A percentile compares a stretch with the other conserved stretches of the same genome.
Evolutionary conservation across 1,284 basidiomycete species (phyloP).

Genomic region (Stereum hirsutum): DNA sequence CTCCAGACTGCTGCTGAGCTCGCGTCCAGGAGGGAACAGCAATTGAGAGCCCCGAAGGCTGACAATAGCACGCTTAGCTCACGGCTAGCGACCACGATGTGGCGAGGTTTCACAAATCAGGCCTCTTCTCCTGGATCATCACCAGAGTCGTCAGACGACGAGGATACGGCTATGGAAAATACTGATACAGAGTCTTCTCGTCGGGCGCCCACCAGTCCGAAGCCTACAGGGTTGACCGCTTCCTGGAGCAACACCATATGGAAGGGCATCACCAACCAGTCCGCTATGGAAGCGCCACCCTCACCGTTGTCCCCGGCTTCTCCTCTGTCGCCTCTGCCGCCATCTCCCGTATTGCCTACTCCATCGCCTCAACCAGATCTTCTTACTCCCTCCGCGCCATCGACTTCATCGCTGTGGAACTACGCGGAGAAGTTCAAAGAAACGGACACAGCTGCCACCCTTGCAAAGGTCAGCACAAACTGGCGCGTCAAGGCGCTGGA

Average conservation of each 20-base stretch:
- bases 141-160: constrained; percentile 25
- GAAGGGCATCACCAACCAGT: constrained; percentile 68
- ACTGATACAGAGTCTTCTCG: constrained; percentile 29
- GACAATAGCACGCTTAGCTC: constrained; percentile 37
- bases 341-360: constrained; percentile 21
- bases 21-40: constrained; percentile 36
- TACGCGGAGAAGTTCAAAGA: constrained; percentile 69
- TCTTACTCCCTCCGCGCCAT: constrained; percentile 9
- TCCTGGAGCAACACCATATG: constrained; percentile 54
- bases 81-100: constrained; percentile 51
- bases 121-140: constrained; percentile 27
- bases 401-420: constrained; percentile 37
- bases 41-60: constrained; percentile 21
- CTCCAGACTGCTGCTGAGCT: constrained; percentile 59
- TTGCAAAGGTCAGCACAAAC: constrained; percentile 67
- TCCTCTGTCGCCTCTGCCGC: constrained; percentile 20
- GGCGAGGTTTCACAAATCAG: constrained; percentile 57
- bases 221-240: constrained; percentile 34
- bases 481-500: constrained; percentile 53
- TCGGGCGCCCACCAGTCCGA: constrained; percentile 5
- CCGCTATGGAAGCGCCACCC: constrained; percentile 55
- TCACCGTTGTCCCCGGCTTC: constrained; percentile 30
- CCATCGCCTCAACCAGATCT: constrained; percentile 12
- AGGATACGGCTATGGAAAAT: constrained; percentile 19
- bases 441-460: constrained; percentile 57